phyloP scores from a whole-genome alignment of 495 filamentous ascomycete species.

The Talaromyces thailandensis region DNA sequence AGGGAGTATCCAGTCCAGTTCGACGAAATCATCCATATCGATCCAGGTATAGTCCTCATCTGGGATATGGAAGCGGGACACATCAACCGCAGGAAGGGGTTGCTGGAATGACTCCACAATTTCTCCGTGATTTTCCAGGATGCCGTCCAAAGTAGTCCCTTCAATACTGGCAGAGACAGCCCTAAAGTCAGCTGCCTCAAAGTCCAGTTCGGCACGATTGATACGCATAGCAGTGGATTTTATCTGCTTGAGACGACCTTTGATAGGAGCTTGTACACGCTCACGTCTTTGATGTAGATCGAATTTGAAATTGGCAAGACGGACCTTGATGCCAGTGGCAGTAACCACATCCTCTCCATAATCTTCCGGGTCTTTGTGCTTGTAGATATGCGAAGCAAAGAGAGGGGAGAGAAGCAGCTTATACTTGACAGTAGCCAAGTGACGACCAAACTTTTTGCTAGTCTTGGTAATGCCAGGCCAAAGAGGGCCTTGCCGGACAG shows the following conservation, averaged over 20 bases:
- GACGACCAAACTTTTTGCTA: conserved; percentile 95
- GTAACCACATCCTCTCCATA: conserved; percentile 71
- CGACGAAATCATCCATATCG: conserved; percentile 99
- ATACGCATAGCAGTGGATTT: conserved; percentile 91
- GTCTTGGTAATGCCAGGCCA: conserved; percentile 91
- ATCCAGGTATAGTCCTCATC: conserved; percentile 94
- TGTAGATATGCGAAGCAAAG: conserved; percentile 94
- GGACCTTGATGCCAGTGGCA: conserved; percentile 88
- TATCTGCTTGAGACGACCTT: conserved; percentile 59
- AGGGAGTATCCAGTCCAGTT: conserved; percentile 91
- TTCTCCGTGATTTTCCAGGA: conserved; percentile 52
- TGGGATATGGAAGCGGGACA: conserved; percentile 87
- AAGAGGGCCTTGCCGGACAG: conserved; percentile 81
- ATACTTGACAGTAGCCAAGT: conserved; percentile 96
- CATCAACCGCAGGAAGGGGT: conserved; percentile 47
- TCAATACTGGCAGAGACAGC: conserved; percentile 87
- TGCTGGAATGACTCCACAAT: conserved; percentile 49
- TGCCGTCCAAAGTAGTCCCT: conserved; percentile 63
- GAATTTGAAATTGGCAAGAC: conserved; percentile 90
- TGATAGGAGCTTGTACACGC: conserved; percentile 71
- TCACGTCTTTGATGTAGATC: conserved; percentile 93
- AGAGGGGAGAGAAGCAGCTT: conserved; percentile 85
- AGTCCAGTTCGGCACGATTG: conserved; percentile 84
- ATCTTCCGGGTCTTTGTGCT: conserved; percentile 92
- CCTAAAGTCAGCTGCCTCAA: conserved; percentile 85